Evolutionary conservation across 2,329 filamentous ascomycete species (phyloP).

Genomic region (Magnaporthales sp.): DNA sequence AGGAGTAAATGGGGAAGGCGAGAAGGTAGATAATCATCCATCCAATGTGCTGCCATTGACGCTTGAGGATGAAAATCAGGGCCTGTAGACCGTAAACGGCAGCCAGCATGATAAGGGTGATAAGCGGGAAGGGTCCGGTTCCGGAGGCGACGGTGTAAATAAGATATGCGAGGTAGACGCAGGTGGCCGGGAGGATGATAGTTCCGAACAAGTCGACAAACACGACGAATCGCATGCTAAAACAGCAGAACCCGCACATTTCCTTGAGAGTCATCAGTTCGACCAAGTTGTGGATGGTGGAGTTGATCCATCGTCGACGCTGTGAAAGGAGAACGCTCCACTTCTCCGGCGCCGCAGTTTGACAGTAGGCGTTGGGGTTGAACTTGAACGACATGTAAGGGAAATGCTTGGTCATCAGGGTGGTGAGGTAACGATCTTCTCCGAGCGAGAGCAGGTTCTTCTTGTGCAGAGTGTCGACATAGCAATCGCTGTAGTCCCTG

Average conservation of each 20-base stretch:
- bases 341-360: slow-evolving; percentile 86
- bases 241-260: slow-evolving; percentile 97
- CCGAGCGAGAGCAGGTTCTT: slow-evolving; percentile 92
- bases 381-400: slow-evolving; percentile 95
- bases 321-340: slow-evolving; percentile 96
- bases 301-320: slow-evolving; percentile 98
- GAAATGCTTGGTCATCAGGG: slow-evolving; percentile 97
- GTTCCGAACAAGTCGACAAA: slow-evolving; percentile 92
- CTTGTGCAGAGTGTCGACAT: slow-evolving; percentile 91
- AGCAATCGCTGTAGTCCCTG: slow-evolving; percentile 76
- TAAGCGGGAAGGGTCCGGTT: slow-evolving; percentile 68
- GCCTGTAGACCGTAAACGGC: slow-evolving; percentile 94
- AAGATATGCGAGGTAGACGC: slow-evolving; percentile 77
- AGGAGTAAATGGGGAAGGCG: slow-evolving; percentile 91
- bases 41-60: slow-evolving; percentile 96
- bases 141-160: slow-evolving; percentile 68
- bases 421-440: slow-evolving; percentile 95
- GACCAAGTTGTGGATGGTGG: slow-evolving; percentile 90
- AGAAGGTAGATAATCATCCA: slow-evolving; percentile 99
- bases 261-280: slow-evolving; percentile 87
- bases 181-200: slow-evolving; percentile 82
- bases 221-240: slow-evolving; percentile 95
- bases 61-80: slow-evolving; percentile 90
- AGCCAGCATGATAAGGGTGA: slow-evolving; percentile 83
- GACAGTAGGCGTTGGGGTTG: slow-evolving; percentile 82